Base-by-base conservation (phyloP, 371 early-diverging fungal species). In the Circinella minor region DNA sequence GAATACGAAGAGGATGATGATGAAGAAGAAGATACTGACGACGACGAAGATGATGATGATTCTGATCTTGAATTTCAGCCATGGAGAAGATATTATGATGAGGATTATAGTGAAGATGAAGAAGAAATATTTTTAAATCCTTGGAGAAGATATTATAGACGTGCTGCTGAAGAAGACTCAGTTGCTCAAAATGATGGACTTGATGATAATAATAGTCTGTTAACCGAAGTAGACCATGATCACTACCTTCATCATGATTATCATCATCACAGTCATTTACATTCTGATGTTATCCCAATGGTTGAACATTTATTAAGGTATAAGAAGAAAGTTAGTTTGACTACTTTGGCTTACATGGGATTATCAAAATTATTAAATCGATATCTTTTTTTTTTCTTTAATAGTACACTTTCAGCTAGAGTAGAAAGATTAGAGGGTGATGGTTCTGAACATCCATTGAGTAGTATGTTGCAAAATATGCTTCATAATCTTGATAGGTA, bases 61-160 rank as follows among this genome's bases (percentile, higher is more conserved):
- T 54, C 54, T 15, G 54, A 54, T 18, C 34, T 34, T 18, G 57
- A 57, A 34, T 2, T 54, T n/a, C 57, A 57, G 4, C 57, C 57
- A 13, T 57, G 57, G 57, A 20, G 34, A 5, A 18, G 36, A 18
- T 57, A 57, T 34, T 57, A 57, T 14, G 20, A 18, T 34, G 57
- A 57, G 34, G 27, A 57, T 57, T 34, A 34, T 34, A 51, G 51
- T 3, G 51, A 51, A n/a, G 57, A 57, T 34, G 57, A 57, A n/a
- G 57, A 57, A 3, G 57, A 62, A 9, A 11, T 11, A 8, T 14
- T 27, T 34, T 34, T 43, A 9, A 37, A 62, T 17, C 62, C 62
- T 47, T 66, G 51, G 62, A 57, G 57, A 57, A 57, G 36, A 18
- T 57, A 57, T 14, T 57, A 57, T 27, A 18, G 57, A 27, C 20